Evolutionary conservation across 768 basidiomycete genomes (phyloP).

Genomic region (Russula sp.): DNA sequence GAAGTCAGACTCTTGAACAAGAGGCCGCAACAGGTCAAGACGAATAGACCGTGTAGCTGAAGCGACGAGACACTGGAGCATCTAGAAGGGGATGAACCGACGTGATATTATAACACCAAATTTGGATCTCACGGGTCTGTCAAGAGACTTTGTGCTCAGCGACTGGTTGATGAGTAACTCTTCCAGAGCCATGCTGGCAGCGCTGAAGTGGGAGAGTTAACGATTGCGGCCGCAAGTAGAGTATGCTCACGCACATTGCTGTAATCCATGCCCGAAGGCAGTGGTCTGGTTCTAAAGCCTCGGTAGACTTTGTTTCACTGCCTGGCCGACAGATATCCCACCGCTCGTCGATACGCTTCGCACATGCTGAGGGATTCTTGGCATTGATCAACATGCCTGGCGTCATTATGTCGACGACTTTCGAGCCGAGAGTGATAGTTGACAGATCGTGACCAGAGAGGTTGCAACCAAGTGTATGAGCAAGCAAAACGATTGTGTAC

Average conservation of each 20-base stretch:
- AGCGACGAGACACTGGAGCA: background rate
- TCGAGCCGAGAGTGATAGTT: background rate
- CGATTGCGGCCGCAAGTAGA: background rate
- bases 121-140: background rate
- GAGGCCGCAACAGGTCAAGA: background rate
- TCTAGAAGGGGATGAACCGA: background rate
- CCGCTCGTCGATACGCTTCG: background rate
- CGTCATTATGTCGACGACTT: background rate
- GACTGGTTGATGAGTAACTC: background rate
- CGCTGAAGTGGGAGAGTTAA: background rate
- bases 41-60: background rate
- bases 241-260: constrained; percentile 5
- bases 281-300: background rate
- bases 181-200: background rate
- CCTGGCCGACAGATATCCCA: constrained; percentile 1
- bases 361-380: background rate
- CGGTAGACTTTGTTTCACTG: background rate
- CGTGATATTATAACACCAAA: too few species aligned
- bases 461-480: background rate
- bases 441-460: constrained; percentile 12
- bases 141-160: background rate
- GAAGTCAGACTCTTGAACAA: constrained; percentile 10
- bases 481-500: constrained; percentile 2
- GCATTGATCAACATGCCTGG: background rate
- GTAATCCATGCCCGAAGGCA: constrained; percentile 18